phyloP scores from a whole-genome alignment of 371 early-diverging fungal species.

The Mucor plumbeus region DNA sequence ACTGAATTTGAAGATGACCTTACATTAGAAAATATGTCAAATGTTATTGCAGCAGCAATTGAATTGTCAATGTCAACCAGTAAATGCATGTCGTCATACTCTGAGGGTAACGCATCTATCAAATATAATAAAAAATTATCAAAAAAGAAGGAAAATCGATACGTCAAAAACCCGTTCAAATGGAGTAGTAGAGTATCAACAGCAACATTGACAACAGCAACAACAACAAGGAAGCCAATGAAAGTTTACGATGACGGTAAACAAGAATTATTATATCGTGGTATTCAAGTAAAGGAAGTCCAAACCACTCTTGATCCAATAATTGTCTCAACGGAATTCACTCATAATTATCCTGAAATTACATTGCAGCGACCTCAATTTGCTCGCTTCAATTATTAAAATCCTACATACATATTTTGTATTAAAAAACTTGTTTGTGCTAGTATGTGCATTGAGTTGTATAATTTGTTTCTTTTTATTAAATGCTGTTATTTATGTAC shows the following conservation, averaged over 20 bases:
- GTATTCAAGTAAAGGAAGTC: slow-evolving; percentile 48
- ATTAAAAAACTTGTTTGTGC: background rate
- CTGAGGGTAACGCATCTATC: slow-evolving; percentile 6
- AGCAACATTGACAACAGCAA: background rate
- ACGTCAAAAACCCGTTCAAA: background rate
- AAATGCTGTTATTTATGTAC: slow-evolving; percentile 6
- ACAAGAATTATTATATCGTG: slow-evolving; percentile 40
- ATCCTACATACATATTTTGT: background rate
- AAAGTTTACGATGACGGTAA: slow-evolving; percentile 33
- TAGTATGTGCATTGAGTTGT: too few relatives aligned
- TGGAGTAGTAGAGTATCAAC: background rate
- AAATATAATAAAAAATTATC: background rate
- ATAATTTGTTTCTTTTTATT: too few relatives aligned
- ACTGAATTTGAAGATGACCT: background rate
- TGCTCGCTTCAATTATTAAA: slow-evolving; percentile 27
- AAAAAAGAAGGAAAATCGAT: background rate
- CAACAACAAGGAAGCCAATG: background rate
- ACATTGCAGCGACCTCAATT: slow-evolving; percentile 32
- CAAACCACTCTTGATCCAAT: slow-evolving; percentile 46
- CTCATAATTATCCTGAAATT: slow-evolving; percentile 32
- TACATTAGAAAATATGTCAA: background rate
- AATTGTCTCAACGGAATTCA: slow-evolving; percentile 37
- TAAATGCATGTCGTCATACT: background rate
- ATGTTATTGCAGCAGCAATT: background rate
- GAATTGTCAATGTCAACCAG: background rate